phyloP scores from a whole-genome alignment of 2,329 filamentous ascomycete genomes.

The Colletotrichum cordylinicola region DNA sequence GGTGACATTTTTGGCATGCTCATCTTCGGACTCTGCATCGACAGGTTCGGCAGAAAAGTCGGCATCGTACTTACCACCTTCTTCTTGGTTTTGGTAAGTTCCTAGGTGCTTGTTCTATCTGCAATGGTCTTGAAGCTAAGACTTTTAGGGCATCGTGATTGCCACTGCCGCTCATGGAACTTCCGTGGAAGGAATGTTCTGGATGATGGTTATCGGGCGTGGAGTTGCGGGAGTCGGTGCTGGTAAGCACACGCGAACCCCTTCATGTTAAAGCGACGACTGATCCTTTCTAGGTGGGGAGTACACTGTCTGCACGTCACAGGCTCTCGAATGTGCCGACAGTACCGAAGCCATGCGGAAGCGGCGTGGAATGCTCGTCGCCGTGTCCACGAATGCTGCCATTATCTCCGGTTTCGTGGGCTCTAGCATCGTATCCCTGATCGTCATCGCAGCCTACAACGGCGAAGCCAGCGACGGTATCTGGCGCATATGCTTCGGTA shows the following conservation, averaged over 20 bases:
- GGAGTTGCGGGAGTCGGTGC: slow-evolving; percentile 53
- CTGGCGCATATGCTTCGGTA: slow-evolving; percentile 48
- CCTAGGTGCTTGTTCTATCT: rapidly evolving
- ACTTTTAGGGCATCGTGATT: slow-evolving; percentile 40
- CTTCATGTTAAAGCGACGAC: not conserved
- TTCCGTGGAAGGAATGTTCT: slow-evolving; percentile 51
- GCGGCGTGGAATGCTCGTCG: slow-evolving; percentile 33
- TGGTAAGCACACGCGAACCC: slow-evolving; percentile 28
- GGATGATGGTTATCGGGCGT: slow-evolving; percentile 55
- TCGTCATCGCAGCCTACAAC: slow-evolving; percentile 44
- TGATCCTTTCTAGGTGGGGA: slow-evolving; percentile 25
- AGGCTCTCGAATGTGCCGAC: slow-evolving; percentile 33
- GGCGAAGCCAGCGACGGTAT: slow-evolving; percentile 41
- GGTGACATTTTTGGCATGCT: slow-evolving; percentile 48
- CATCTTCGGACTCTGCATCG: slow-evolving; percentile 45
- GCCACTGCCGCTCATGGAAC: slow-evolving; percentile 47
- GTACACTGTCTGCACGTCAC: slow-evolving; percentile 33
- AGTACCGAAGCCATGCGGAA: slow-evolving; percentile 29
- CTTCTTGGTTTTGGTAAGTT: slow-evolving; percentile 43
- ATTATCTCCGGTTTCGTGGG: slow-evolving; percentile 40
- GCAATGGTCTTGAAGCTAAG: not conserved
- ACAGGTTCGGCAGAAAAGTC: slow-evolving; percentile 49
- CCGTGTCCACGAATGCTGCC: slow-evolving; percentile 49
- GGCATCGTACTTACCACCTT: slow-evolving; percentile 51
- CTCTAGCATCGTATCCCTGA: slow-evolving; percentile 47